These are phyloP conservation scores for Candida pseudocylindracea DNA, from an alignment of 1,139 yeast genomes.

Conservation along the genomic window DNA sequence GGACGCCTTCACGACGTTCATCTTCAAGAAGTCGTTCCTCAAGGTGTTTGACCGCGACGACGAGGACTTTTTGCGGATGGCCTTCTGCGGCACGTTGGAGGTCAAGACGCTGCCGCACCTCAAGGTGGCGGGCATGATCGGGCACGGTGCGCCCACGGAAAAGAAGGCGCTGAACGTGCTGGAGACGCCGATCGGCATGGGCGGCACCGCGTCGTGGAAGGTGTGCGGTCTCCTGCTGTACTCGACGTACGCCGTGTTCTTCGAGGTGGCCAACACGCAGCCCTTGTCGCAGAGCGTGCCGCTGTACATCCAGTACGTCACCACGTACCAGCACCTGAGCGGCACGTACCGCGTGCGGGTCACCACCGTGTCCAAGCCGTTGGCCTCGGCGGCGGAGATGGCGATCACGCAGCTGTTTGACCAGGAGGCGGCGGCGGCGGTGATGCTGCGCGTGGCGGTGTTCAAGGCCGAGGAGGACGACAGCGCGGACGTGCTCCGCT, in stretches of 20 bases:
- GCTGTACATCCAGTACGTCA: conserved; percentile 45
- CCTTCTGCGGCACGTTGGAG: conserved; percentile 69
- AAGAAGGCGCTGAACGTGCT: conserved; percentile 52
- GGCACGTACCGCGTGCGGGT: conserved; percentile 79
- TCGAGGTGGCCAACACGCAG: conserved; percentile 51
- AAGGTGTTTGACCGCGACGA: conserved; percentile 73
- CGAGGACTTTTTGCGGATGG: conserved; percentile 69
- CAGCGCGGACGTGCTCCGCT: conserved; percentile 27
- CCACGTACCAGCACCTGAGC: conserved; percentile 60
- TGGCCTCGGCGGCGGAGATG: conserved; percentile 5
- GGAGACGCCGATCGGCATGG: conserved; percentile 84
- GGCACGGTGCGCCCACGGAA: conserved; percentile 67
- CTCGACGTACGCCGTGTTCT: conserved; percentile 70
- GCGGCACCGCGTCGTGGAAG: conserved; percentile 78
- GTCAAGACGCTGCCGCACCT: conserved; percentile 78
- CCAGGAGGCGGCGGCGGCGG: conserved; percentile 96
- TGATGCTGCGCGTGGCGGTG: conserved; percentile 86
- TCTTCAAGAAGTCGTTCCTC: conserved; percentile 83
- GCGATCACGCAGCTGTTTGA: conserved; percentile 56
- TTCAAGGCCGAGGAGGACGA: conserved; percentile 62
- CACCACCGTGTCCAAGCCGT: conserved; percentile 59
- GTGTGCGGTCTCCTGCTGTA: conserved; percentile 69
- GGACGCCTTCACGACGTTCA: conserved; percentile 93
- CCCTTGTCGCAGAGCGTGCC: conserved; percentile 25
- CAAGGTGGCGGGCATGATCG: conserved; percentile 82